These are phyloP conservation scores for Postia placenta DNA, from an alignment of 768 basidiomycete species.

Conservation along the genomic window DNA sequence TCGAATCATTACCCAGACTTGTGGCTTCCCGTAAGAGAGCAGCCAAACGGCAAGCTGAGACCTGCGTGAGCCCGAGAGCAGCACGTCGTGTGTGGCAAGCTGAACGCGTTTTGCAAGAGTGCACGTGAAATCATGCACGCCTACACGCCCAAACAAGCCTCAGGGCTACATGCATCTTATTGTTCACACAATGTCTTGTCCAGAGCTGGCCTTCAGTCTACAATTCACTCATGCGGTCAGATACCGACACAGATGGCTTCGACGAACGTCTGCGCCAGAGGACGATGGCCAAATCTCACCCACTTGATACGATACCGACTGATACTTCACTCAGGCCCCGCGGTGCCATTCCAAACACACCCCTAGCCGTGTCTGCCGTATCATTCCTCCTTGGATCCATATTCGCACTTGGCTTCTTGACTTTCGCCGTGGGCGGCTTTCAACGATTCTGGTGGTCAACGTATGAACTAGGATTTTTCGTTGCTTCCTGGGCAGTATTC, in stretches of 20 bases:
- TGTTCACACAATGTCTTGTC: slow-evolving; percentile 1
- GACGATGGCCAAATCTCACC: slow-evolving; percentile 25
- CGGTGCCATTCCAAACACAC: slow-evolving; percentile 84
- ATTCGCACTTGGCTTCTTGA: slow-evolving; percentile 53
- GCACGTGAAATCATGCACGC: neutral
- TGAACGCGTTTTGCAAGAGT: neutral
- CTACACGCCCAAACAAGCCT: neutral
- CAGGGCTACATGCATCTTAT: neutral
- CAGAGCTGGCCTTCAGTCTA: neutral
- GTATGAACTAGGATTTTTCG: slow-evolving; percentile 76
- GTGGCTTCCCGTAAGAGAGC: too few relatives aligned
- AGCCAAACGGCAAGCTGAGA: too few relatives aligned
- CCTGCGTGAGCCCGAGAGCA: too few relatives aligned
- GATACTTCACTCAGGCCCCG: slow-evolving; percentile 27
- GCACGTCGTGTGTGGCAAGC: too few relatives aligned
- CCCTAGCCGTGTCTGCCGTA: slow-evolving; percentile 67
- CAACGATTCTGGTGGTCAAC: slow-evolving; percentile 53
- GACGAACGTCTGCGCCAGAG: slow-evolving; percentile 36
- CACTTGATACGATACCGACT: slow-evolving; percentile 53
- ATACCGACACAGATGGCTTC: slow-evolving; percentile 11
- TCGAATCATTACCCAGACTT: neutral
- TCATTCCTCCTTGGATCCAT: slow-evolving; percentile 80
- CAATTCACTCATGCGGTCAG: neutral
- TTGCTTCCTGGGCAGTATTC: slow-evolving; percentile 79
- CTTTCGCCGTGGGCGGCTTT: slow-evolving; percentile 44